phyloP scores from a whole-genome alignment of 176 grass and related monocot genomes.

The Bromus sterilis region DNA sequence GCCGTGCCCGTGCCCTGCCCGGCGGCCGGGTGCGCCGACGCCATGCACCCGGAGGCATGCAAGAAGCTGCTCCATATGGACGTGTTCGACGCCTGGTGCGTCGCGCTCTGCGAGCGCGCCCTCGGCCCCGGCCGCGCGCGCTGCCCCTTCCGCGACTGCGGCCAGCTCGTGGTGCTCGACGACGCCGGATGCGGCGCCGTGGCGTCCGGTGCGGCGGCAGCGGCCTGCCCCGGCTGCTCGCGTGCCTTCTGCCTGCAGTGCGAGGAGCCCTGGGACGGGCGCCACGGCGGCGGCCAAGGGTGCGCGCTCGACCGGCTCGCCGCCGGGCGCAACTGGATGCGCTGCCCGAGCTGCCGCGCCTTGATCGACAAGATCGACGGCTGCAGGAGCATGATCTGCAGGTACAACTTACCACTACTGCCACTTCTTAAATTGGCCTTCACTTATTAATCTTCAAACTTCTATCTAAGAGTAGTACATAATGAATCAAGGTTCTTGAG shows the following conservation, averaged over 20 bases:
- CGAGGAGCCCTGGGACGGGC: conserved; percentile 25
- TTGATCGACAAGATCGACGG: conserved; percentile 27
- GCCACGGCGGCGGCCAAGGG: not conserved
- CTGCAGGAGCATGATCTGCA: conserved; percentile 24
- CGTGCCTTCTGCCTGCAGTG: conserved; percentile 25
- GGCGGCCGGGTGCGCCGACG: not conserved
- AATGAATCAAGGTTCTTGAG: not conserved
- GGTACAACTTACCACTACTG: not conserved
- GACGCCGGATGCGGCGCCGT: not conserved
- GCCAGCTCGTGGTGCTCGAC: conserved; percentile 20
- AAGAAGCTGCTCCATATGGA: conserved; percentile 38
- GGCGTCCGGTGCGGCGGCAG: not conserved
- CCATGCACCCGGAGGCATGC: conserved; percentile 30
- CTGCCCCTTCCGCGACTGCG: conserved; percentile 25
- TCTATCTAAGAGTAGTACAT: too few species aligned
- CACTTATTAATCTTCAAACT: not conserved
- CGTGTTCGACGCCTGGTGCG: conserved; percentile 40
- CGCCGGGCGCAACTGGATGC: not conserved
- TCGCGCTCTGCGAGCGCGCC: conserved; percentile 41
- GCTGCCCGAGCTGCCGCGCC: conserved; percentile 40
- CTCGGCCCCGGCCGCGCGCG: conserved; percentile 1
- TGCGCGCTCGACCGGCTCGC: conserved; percentile 24
- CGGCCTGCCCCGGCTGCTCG: conserved; percentile 1
- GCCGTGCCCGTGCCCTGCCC: conserved; percentile 25
- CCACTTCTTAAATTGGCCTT: not conserved